Evolutionary conservation across 192 early-diverging fungal genomes (phyloP).

Genomic region (Geosiphon pyriformis): DNA sequence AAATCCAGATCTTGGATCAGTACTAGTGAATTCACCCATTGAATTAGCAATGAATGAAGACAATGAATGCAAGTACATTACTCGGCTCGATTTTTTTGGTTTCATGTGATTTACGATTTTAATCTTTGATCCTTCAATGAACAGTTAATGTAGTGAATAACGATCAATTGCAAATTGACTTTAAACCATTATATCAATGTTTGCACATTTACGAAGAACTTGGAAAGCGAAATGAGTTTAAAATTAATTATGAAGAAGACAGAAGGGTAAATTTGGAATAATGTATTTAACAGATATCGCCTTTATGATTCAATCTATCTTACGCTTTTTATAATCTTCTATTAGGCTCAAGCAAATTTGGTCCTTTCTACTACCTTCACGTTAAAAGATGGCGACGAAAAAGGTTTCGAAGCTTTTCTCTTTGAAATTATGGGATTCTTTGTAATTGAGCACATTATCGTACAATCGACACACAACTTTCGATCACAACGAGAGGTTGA

Average conservation of each 20-base stretch:
- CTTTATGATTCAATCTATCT: no score
- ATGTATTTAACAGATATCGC: no score
- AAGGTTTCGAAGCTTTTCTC: constrained; percentile 67
- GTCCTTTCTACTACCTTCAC: constrained; percentile 72
- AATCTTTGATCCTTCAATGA: constrained; percentile 2
- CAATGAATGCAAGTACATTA: constrained; percentile 52
- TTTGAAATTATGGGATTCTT: constrained; percentile 96
- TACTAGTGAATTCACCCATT: constrained; percentile 68
- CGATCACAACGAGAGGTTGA: constrained; percentile 78
- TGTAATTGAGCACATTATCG: constrained; percentile 84
- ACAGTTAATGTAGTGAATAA: constrained; percentile 60
- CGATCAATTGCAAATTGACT: constrained; percentile 78
- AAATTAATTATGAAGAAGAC: constrained; percentile 83
- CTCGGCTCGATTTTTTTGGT: neutral
- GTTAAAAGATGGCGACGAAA: constrained; percentile 58
- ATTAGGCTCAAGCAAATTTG: constrained; percentile 78
- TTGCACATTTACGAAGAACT: constrained; percentile 94
- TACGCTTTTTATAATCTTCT: neutral
- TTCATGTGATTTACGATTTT: constrained; percentile 1
- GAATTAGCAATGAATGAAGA: constrained; percentile 83
- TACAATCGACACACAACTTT: constrained; percentile 86
- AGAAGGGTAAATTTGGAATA: constrained; percentile 58
- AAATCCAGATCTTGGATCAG: constrained; percentile 42
- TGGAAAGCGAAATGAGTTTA: constrained; percentile 81
- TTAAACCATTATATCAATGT: constrained; percentile 93